Evolutionary conservation across 257 asterid species (phyloP), one percentile per base, ranked within the genome.

Genomic region (Solanum ossicruentum): DNA sequence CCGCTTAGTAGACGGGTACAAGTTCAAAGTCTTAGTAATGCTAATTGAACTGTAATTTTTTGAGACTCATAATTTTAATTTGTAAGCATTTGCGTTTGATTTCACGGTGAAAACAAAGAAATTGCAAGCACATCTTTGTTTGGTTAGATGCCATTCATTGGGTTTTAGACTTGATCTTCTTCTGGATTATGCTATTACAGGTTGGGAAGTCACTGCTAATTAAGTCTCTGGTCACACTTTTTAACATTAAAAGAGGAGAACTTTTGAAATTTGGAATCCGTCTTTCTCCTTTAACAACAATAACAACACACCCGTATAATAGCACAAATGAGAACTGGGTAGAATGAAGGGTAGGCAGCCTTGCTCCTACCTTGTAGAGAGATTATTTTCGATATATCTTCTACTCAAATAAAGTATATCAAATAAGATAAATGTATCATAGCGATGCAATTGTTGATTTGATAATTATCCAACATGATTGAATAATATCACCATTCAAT

Each of bases 141-240:
- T 41, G 16, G 20, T 39, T 26, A 26, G 70, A 20, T 15, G 43
- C 4, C 12, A 23, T 51, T 26, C 6, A 10, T 16, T 55, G 32
- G 10, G 23, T 56, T 23, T 45, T 23, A 7, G 21, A 43, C 17
- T 60, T 87, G 39, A 77, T 77, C 70, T 10, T 69, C 71, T 43
- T 63, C 70, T 84, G 87, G 77, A 16, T 55, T 71, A 12, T 54
- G 28, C 71, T 55, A 45, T 36, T 91, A 84, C 86, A 95, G 99
- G 98, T 93, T 56, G 98, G 99, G 81, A 97, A 97, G 91, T 95
- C 99, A 1, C 89, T 97, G 91, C 88, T 97, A 86, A 97, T 94
- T 13, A 92, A 95, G 93, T 89, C 92, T 84, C 91, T 97, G 57
- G 88, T 95, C 58, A 5, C 28, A 61, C 18, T 23, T 61, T 11